phyloP scores from a whole-genome alignment of 2,329 filamentous ascomycete genomes.

The Aspergillus hiratsukae region DNA sequence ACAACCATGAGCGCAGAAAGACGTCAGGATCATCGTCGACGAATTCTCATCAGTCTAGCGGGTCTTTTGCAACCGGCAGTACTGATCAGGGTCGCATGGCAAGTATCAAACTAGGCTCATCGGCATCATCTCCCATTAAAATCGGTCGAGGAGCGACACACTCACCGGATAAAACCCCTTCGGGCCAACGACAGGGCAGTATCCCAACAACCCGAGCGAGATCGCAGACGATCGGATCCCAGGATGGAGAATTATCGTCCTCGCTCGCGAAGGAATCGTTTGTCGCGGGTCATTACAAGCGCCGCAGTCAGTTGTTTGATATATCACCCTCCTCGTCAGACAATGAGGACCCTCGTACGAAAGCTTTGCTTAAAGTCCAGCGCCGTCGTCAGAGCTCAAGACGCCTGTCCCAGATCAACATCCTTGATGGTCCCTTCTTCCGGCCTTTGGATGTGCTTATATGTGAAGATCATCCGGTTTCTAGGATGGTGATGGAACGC shows the following conservation, averaged over 20 bases:
- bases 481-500: slow-evolving; percentile 97
- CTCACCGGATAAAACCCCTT: slow-evolving; percentile 58
- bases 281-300: slow-evolving; percentile 71
- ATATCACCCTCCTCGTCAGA: slow-evolving; percentile 97
- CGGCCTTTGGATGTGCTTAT: slow-evolving; percentile 90
- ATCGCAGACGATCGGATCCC: slow-evolving; percentile 89
- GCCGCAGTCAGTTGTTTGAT: slow-evolving; percentile 90
- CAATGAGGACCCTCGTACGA: slow-evolving; percentile 90
- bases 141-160: slow-evolving; percentile 37
- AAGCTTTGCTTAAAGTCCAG: slow-evolving; percentile 85
- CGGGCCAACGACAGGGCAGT: slow-evolving; percentile 60
- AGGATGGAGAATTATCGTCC: slow-evolving; percentile 75
- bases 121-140: slow-evolving; percentile 52
- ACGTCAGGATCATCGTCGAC: slow-evolving; percentile 85
- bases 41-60: slow-evolving; percentile 71
- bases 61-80: slow-evolving; percentile 64
- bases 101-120: slow-evolving; percentile 48
- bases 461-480: slow-evolving; percentile 96
- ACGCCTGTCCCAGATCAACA: slow-evolving; percentile 82
- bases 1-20: slow-evolving; percentile 79
- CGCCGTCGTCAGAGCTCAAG: slow-evolving; percentile 92
- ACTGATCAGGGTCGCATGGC: slow-evolving; percentile 66
- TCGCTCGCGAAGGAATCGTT: slow-evolving; percentile 58
- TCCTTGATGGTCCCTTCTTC: slow-evolving; percentile 80
- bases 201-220: slow-evolving; percentile 67